A percentile compares a stretch with the other conserved stretches of the same genome.
phyloP scores from a whole-genome alignment of 179 eudicot genomes.

The Sideroxylon spinosum region DNA sequence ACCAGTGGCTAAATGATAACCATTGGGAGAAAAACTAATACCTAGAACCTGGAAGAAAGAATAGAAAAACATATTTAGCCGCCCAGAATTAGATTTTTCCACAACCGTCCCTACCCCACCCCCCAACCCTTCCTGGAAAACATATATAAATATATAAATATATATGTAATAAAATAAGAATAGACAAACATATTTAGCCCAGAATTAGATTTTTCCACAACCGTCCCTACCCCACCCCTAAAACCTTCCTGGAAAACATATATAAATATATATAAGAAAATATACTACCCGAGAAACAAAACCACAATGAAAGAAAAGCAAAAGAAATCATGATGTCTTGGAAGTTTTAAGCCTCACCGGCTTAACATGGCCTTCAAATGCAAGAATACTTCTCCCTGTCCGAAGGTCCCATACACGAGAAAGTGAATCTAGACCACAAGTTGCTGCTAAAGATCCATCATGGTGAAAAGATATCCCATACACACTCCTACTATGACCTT shows the following conservation, averaged over 20 bases:
- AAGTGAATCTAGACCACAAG: constrained; percentile 88
- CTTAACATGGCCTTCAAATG: constrained; percentile 92
- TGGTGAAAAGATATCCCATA: constrained; percentile 75
- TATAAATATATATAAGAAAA: not conserved
- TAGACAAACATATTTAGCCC: constrained; percentile 8
- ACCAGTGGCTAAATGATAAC: constrained; percentile 88
- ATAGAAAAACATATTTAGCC: constrained; percentile 8
- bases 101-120: not conserved
- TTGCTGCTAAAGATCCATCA: constrained; percentile 87
- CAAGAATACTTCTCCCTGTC: constrained; percentile 84
- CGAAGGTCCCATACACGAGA: constrained; percentile 97
- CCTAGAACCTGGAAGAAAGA: constrained; percentile 60
- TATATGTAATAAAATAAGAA: no score
- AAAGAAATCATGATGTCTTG: not conserved
- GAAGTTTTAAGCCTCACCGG: constrained; percentile 40
- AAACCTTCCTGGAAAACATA: no score
- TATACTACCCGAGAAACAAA: not conserved
- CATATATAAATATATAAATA: no score
- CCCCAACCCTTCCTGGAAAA: no score
- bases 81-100: not conserved
- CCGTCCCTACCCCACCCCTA: not conserved
- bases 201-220: not conserved
- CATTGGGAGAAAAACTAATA: constrained; percentile 84
- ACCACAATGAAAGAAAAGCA: not conserved
- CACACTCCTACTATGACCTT: constrained; percentile 90